Evolutionary conservation across 495 filamentous ascomycete genomes (phyloP), one percentile per base, ranked within the genome.

Genomic region (Lophiostoma macrostomum): DNA sequence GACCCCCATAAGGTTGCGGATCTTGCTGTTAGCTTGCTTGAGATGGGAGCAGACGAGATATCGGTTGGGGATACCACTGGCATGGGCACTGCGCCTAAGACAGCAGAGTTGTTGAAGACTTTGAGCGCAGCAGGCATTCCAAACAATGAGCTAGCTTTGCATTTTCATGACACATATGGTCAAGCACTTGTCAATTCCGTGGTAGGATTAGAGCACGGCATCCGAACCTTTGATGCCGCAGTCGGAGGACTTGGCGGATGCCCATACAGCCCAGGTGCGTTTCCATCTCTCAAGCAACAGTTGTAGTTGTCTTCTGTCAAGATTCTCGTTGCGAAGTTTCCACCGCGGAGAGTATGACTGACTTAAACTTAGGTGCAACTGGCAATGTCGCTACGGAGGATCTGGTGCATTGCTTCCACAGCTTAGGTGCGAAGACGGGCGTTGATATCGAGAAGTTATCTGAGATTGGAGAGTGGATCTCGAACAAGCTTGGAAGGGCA

Each of bases 111-210:
- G 32, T 69, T 94, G 50, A 73, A 76, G 46, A 81, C 87, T 16
- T 74, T 96, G 63, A 74, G 76, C 19, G 81, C 82, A 4, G 87
- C 89, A 3, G 88, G 90, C 0, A 83, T 97, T 38, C 75, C 82
- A 35, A 84, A 78, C 29, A 83, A 86, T 59, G 90, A 94, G 61
- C 60, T 98, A 1, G 91, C 91, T 1, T 81, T 95, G 68, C 93
- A 98, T 64, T 96, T 96, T 65, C 93, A 97, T 58, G 90, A 98
- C 63, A 99, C 94, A 4, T 99, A 94, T 69, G 94, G 91, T 8
- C 87, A 93, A 72, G 94, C 94, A 6, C 73, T 97, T 46, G 87
- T 95, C 24, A 96, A 98, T 64, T 86, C 85, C 0, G 79, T 90
- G 4, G 86, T 96, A 2, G 84, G 85, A 18, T 72, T 97, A 7